Base-by-base conservation (phyloP, 2,329 filamentous ascomycete genomes). In the Tothia fuscella region DNA sequence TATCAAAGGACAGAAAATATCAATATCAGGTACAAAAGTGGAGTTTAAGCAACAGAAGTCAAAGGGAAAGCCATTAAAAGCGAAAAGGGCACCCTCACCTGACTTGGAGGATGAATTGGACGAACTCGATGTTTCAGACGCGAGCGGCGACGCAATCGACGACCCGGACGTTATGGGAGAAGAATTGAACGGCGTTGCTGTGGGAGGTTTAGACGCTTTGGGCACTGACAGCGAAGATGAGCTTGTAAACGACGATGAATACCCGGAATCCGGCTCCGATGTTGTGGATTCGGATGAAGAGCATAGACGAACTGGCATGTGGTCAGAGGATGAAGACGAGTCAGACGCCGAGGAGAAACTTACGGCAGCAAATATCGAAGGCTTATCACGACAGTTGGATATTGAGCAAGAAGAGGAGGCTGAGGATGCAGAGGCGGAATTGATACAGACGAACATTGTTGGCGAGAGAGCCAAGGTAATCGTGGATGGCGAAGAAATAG, bases 351-450 rank as follows among this genome's bases (percentile, higher is more conserved):
- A 94, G 63, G 88, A 95, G 64, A 81, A 80, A 58, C 72, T 98
- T 50, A 98, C 86, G 39, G 88, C 88, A 2, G 91, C 91, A 48
- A 98, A 98, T 61, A 96, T 98, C 48, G 91, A 82, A 53, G 91
- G 91, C 45, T 67, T 98, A 43, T 88, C 89, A 42, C 73, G 78
- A 52, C 89, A 87, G 60, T 64, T 98, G 44, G 89, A 98, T 58
- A 69, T 75, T 54, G 70, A 91, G 56, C 68, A 74, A 55, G 82
- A 82, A 33, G 72, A 81, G 46, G 84, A 94, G 48, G 85, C 80
- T 14, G 86, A 79, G 19, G 84, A 88, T 47, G 86, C 85, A 19
- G 78, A 88, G 51, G 82, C 80, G 25, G 91, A 98, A 60, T 82
- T 84, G 6, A 61, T 96, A 59, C 87, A 94, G 64, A 96, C 89